Evolutionary conservation across 106 monocot species (phyloP).

Genomic region (Dendrobium officinale): DNA sequence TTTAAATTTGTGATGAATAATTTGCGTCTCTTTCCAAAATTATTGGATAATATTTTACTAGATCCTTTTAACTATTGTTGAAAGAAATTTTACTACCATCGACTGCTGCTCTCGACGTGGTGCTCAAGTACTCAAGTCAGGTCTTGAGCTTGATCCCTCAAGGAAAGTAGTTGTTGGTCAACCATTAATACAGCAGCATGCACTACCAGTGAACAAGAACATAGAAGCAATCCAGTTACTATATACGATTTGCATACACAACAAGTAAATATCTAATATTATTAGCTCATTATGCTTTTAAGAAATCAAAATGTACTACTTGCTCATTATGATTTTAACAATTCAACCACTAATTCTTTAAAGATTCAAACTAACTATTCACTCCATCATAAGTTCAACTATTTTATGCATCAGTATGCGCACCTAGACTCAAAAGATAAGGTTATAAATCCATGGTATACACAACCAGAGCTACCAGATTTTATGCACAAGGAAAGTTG

Average conservation of each 20-base stretch:
- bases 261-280: too few relatives aligned
- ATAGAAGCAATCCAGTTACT: neutral
- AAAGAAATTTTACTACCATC: too few relatives aligned
- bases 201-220: neutral
- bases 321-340: neutral
- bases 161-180: neutral
- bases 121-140: too few relatives aligned
- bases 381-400: neutral
- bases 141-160: neutral
- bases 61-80: too few relatives aligned
- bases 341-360: neutral
- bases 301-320: neutral
- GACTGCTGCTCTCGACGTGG: too few relatives aligned
- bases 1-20: too few relatives aligned
- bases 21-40: too few relatives aligned
- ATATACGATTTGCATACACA: neutral
- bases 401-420: neutral
- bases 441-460: neutral
- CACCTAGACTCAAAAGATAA: neutral
- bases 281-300: too few relatives aligned
- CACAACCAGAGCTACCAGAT: neutral
- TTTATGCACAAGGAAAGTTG: neutral
- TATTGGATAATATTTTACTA: too few relatives aligned
- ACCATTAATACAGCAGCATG: neutral
- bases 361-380: neutral